Percentiles rank a stretch among this genome's conserved stretches.
phyloP scores from a whole-genome alignment of 257 asterid genomes.

The Solanum raphanifolium region DNA sequence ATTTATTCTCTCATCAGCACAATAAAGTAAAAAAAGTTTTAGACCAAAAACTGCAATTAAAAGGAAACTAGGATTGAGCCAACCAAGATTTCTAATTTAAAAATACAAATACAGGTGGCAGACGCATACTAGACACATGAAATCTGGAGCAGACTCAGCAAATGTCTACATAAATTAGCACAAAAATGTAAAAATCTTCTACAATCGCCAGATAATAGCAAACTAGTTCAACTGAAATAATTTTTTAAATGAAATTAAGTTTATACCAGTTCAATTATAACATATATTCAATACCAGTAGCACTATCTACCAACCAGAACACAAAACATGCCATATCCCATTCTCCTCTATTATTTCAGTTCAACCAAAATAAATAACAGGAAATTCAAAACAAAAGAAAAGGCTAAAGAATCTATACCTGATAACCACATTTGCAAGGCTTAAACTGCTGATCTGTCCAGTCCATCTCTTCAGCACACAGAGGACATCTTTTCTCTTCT shows the following conservation, averaged over 20 bases:
- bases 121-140: background rate
- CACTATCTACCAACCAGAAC: background rate
- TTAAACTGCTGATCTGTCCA: constrained; percentile 96
- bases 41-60: background rate
- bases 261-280: background rate
- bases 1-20: background rate
- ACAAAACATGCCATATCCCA: background rate
- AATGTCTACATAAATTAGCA: background rate
- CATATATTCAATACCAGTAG: background rate
- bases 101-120: background rate
- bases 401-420: constrained; percentile 26
- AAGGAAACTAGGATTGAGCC: background rate
- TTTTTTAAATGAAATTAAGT: background rate
- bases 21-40: background rate
- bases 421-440: constrained; percentile 94
- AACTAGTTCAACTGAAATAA: background rate
- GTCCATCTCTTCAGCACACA: constrained; percentile 97
- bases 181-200: background rate
- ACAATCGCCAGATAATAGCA: background rate
- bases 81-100: background rate
- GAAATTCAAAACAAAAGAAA: background rate
- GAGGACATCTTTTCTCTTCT: constrained; percentile 97
- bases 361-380: background rate
- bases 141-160: background rate
- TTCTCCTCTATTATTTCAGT: background rate